A percentile compares a stretch with the other conserved stretches of the same genome.
phyloP scores from a whole-genome alignment of 2,329 filamentous ascomycete genomes.

The Trichoderma semiorbis region DNA sequence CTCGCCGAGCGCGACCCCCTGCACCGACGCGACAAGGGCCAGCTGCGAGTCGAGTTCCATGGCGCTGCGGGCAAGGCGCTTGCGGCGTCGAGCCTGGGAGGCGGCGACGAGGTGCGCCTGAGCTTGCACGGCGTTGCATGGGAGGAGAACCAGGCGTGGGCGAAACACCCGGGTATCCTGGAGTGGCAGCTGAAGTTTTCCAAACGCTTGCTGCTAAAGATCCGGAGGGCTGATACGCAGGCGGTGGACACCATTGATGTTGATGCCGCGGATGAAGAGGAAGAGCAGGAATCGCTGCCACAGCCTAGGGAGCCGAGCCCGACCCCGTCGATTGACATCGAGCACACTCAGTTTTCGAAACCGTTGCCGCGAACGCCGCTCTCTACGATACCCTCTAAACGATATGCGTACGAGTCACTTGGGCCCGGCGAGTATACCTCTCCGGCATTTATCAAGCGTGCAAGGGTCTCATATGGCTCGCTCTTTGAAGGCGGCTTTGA shows the following conservation, averaged over 20 bases:
- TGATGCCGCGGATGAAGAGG: constrained; percentile 32
- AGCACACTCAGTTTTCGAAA: not conserved
- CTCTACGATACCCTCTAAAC: constrained; percentile 30
- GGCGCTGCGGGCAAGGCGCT: constrained; percentile 68
- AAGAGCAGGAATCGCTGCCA: constrained; percentile 17
- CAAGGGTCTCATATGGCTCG: constrained; percentile 65
- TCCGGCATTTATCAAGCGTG: constrained; percentile 74
- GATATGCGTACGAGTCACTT: constrained; percentile 33
- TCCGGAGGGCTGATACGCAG: constrained; percentile 41
- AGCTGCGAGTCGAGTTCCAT: constrained; percentile 74
- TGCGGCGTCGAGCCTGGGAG: constrained; percentile 64
- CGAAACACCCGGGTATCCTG: constrained; percentile 48
- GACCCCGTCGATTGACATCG: not conserved
- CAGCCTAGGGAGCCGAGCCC: not conserved
- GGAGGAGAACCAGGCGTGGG: constrained; percentile 49
- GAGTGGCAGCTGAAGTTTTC: constrained; percentile 59
- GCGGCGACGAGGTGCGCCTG: constrained; percentile 72
- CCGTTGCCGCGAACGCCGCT: constrained; percentile 12
- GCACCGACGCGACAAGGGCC: constrained; percentile 70
- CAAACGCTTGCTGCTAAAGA: constrained; percentile 46
- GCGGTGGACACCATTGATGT: constrained; percentile 52
- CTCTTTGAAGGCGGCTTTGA: constrained; percentile 63
- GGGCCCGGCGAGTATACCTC: constrained; percentile 62
- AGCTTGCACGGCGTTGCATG: constrained; percentile 67
- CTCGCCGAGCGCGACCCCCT: constrained; percentile 83